Base-by-base conservation (phyloP, 768 basidiomycete species). In the Boletus sp. region DNA sequence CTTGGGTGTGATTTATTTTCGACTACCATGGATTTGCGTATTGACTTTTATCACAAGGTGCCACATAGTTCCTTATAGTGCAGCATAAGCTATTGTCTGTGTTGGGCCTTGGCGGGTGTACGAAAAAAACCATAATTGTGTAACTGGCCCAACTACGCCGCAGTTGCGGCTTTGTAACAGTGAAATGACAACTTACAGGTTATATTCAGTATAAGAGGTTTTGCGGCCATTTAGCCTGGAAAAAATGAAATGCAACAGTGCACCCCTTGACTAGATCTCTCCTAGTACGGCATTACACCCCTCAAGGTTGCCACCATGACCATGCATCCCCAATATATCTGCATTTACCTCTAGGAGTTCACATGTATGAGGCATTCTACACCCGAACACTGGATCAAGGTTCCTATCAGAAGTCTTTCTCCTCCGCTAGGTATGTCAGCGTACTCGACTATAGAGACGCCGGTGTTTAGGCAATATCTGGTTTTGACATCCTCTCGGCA, bases 1-100 rank as follows among this genome's bases (percentile, higher is more conserved):
- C 75, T 97, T 42, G 94, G 94, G 88, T 92, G 59, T 64, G 84
- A 40, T 32, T 17, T 20, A 44, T n/a, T 45, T 48, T 54, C 24
- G 24, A 35, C 40, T 42, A 20, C 42, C 8, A 3, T 47, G 46
- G 39, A 37, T 47, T 53, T 10, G 33, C 35, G 47, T 57, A 61
- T 56, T 44, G 33, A 56, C 29, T 46, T 28, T 30, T 20, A 18
- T 55, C 37, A 9, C 17, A 55, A 87, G 85, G 39, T 87, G 86
- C 62, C 85, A 86, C 65, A 83, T 87, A 42, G 76, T 86, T 20
- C 84, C 84, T 7, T 80, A 78, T 64, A 66, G 74, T 20, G 17
- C 47, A 54, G 47, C 51, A 28, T 65, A 42, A 53, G 9, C 10
- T 8, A 20, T 40, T 5, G 4, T 32, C 37, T 35, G 3, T 28